A percentile compares a stretch with the other conserved stretches of the same genome.
phyloP scores from a whole-genome alignment of 129 eudicot species.

The Arctium lappa region DNA sequence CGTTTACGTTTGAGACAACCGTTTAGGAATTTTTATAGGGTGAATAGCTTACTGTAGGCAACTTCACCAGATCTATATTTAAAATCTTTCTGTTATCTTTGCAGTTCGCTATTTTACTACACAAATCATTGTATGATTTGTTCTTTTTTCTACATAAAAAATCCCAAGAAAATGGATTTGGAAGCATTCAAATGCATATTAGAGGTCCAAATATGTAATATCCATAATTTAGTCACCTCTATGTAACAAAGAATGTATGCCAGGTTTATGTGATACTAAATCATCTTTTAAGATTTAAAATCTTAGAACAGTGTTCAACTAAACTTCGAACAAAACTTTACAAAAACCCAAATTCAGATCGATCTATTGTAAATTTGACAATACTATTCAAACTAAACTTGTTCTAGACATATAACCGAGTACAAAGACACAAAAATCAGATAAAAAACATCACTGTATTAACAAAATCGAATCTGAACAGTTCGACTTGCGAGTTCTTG shows the following conservation, averaged over 20 bases:
- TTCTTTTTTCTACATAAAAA: neutral
- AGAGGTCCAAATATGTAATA: neutral
- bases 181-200: neutral
- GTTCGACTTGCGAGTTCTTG: too few relatives aligned
- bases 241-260: neutral
- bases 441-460: too few relatives aligned
- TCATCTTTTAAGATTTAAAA: neutral
- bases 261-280: neutral
- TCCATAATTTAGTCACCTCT: neutral
- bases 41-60: neutral
- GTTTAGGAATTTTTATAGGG: constrained; percentile 2
- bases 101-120: neutral
- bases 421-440: too few relatives aligned
- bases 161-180: neutral
- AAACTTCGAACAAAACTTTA: too few relatives aligned
- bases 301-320: too few relatives aligned
- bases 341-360: too few relatives aligned
- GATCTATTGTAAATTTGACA: too few relatives aligned
- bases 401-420: too few relatives aligned
- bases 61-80: neutral
- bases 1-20: constrained; percentile 2
- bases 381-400: too few relatives aligned
- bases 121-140: neutral
- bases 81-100: neutral
- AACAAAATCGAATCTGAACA: too few relatives aligned